A percentile compares a stretch with the other conserved stretches of the same genome.
Conservation (phyloP, 768 basidiomycete genomes). For the Pleurotus tuber-regium region DNA sequence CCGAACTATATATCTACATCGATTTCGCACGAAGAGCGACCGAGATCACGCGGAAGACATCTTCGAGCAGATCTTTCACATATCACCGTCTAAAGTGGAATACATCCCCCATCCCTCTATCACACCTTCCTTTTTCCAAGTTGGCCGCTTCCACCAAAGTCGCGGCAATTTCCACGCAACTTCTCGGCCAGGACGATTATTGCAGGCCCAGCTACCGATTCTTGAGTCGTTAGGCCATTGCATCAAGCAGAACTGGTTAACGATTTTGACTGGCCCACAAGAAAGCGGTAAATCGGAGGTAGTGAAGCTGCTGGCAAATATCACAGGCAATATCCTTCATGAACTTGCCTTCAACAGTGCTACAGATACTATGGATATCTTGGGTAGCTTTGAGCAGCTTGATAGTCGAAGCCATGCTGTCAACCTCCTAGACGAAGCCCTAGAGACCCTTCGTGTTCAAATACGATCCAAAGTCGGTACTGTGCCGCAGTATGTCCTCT, state of each 20-base stretch:
- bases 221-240: slow-evolving; percentile 77
- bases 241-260: slow-evolving; percentile 76
- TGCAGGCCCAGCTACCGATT: slow-evolving; percentile 61
- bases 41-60: slow-evolving; percentile 46
- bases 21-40: slow-evolving; percentile 79
- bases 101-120: slow-evolving; percentile 36
- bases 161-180: slow-evolving; percentile 35
- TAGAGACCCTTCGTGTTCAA: not conserved
- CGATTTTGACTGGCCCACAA: slow-evolving; percentile 79
- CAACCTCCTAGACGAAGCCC: not conserved
- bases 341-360: slow-evolving; percentile 82
- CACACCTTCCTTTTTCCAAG: slow-evolving; percentile 49
- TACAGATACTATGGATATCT: slow-evolving; percentile 90
- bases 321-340: slow-evolving; percentile 64
- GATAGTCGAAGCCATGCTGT: slow-evolving; percentile 38
- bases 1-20: slow-evolving; percentile 74
- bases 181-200: slow-evolving; percentile 44
- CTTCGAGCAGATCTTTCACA: slow-evolving; percentile 53
- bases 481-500: not conserved
- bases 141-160: slow-evolving; percentile 57
- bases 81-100: slow-evolving; percentile 22
- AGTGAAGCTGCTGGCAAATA: slow-evolving; percentile 64
- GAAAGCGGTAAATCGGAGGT: slow-evolving; percentile 79
- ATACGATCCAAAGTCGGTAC: not conserved
- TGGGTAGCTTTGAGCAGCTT: slow-evolving; percentile 95